Percentiles rank a stretch among this genome's conserved stretches.
These are phyloP conservation scores for Xylaria arbuscula DNA, from an alignment of 2,329 filamentous ascomycete species.

Conservation along the genomic window DNA sequence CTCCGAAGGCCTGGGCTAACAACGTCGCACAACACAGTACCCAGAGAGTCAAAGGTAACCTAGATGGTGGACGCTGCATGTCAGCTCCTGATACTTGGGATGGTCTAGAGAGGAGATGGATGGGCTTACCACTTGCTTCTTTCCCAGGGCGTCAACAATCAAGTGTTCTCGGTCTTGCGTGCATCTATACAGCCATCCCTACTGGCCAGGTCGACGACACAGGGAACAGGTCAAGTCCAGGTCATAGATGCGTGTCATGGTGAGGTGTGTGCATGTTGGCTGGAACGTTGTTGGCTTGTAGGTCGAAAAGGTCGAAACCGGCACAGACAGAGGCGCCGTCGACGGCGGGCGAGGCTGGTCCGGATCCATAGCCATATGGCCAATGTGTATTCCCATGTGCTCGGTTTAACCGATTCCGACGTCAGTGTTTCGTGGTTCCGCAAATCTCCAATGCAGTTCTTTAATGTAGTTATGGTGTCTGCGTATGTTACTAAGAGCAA, in stretches of 20 bases:
- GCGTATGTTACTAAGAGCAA: not conserved
- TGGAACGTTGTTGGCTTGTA: constrained; percentile 34
- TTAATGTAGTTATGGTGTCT: too few species aligned
- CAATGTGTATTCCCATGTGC: constrained; percentile 28
- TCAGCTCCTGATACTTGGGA: constrained; percentile 6
- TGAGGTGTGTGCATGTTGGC: constrained; percentile 71
- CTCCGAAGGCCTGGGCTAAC: constrained; percentile 54
- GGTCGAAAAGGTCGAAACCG: constrained; percentile 28
- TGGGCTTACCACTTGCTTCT: constrained; percentile 44
- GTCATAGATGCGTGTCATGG: constrained; percentile 73
- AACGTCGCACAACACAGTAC: constrained; percentile 52
- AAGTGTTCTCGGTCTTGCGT: constrained; percentile 52
- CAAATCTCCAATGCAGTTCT: not conserved
- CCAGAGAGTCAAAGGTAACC: constrained; percentile 47
- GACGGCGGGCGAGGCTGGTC: constrained; percentile 7
- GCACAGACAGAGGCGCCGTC: not conserved
- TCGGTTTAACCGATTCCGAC: not conserved
- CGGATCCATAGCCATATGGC: constrained; percentile 30
- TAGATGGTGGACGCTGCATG: not conserved
- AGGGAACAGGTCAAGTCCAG: constrained; percentile 63
- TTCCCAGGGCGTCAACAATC: constrained; percentile 53
- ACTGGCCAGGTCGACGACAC: constrained; percentile 66
- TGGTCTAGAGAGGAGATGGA: not conserved
- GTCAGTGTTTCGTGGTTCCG: constrained; percentile 7
- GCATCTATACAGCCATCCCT: constrained; percentile 81